Conservation (phyloP, 2,329 filamentous ascomycete species). For the Microsporum canis region DNA sequence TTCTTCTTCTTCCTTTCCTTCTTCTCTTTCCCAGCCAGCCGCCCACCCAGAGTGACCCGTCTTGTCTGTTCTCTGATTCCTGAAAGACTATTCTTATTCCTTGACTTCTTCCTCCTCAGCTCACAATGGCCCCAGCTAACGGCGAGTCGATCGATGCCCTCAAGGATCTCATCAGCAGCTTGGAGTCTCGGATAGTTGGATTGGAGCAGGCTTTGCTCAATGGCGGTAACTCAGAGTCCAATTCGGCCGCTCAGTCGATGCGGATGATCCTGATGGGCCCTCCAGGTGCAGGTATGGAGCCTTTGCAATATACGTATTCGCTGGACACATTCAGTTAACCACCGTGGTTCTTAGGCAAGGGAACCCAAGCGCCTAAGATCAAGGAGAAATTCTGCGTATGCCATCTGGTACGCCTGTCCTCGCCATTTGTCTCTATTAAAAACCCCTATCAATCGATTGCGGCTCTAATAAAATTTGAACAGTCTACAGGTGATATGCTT, state of each 20-base stretch:
- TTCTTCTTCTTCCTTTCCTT: constrained; percentile 6
- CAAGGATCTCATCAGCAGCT: constrained; percentile 68
- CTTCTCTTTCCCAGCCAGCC: neutral
- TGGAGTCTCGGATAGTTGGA: constrained; percentile 76
- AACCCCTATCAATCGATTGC: neutral
- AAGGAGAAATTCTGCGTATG: constrained; percentile 97
- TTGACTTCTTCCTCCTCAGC: constrained; percentile 8
- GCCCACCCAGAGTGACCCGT: neutral
- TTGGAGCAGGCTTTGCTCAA: constrained; percentile 61
- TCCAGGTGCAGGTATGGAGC: constrained; percentile 75
- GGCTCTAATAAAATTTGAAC: constrained; percentile 6
- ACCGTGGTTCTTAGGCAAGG: constrained; percentile 59
- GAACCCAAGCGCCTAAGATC: constrained; percentile 94
- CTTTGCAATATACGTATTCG: constrained; percentile 2
- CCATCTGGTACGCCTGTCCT: constrained; percentile 61
- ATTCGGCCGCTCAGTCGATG: constrained; percentile 52
- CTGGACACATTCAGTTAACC: constrained; percentile 5
- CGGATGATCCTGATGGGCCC: constrained; percentile 97
- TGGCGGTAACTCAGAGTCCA: constrained; percentile 40
- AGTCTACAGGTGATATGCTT: constrained; percentile 99
- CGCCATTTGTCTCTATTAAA: too few species aligned
- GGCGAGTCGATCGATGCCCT: constrained; percentile 70
- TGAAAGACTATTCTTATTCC: neutral
- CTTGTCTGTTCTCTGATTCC: neutral
- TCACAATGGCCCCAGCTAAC: constrained; percentile 75